phyloP scores from a whole-genome alignment of 129 eudicot species.

The Pseudognaphalium luteoalbum region DNA sequence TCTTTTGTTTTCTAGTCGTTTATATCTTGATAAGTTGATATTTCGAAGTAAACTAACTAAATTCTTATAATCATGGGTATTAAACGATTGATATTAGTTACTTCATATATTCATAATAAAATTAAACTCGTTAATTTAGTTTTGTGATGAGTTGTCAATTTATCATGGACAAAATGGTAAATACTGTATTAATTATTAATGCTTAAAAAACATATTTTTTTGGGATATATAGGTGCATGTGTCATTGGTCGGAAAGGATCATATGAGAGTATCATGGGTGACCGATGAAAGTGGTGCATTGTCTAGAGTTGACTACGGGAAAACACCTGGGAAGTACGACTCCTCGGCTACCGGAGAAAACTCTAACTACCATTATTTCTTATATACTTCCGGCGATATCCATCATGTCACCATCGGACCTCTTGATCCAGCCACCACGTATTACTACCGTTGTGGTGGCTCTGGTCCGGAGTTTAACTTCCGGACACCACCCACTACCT shows the following conservation, averaged over 20 bases:
- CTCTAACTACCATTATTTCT: conserved; percentile 52
- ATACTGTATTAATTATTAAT: background rate
- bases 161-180: background rate
- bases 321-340: conserved; percentile 44
- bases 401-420: conserved; percentile 84
- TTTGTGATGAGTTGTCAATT: background rate
- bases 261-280: conserved; percentile 70
- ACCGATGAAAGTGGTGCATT: conserved; percentile 37
- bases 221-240: conserved; percentile 57
- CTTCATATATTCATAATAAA: no score
- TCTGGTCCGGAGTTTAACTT: conserved; percentile 64
- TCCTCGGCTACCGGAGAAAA: conserved; percentile 58
- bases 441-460: conserved; percentile 81
- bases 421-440: conserved; percentile 56
- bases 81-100: no score
- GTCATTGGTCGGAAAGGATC: conserved; percentile 63
- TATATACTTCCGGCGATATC: conserved; percentile 60
- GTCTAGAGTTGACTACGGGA: conserved; percentile 71
- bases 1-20: no score
- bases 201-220: background rate
- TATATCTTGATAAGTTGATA: background rate
- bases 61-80: no score
- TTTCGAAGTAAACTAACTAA: no score
- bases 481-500: conserved; percentile 60
- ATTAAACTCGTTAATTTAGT: no score